Evolutionary conservation across 2,329 filamentous ascomycete genomes (phyloP).

Genomic region (Aureobasidium lini): DNA sequence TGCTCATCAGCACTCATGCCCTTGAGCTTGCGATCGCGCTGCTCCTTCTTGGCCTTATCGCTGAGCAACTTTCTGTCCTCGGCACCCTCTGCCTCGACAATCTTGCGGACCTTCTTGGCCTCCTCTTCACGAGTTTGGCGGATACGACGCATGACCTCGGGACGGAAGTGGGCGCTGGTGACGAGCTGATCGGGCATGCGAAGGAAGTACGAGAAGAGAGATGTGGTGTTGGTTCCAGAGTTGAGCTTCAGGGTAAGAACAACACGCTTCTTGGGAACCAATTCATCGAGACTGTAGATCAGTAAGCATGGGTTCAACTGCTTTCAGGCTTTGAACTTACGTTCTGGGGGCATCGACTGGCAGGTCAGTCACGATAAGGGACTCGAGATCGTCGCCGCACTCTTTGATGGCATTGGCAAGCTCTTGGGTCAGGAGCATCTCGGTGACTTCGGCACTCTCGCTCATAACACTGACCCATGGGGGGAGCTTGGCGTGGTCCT

Average conservation of each 20-base stretch:
- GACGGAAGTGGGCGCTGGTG: constrained; percentile 71
- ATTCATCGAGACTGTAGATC: constrained; percentile 65
- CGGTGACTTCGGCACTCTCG: constrained; percentile 91
- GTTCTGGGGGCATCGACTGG: constrained; percentile 77
- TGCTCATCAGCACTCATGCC: constrained; percentile 56
- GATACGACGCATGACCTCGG: constrained; percentile 79
- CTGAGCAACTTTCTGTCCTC: constrained; percentile 48
- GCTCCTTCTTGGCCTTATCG: constrained; percentile 68
- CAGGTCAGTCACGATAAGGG: constrained; percentile 83
- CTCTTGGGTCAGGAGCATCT: constrained; percentile 78
- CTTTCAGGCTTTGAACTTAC: constrained; percentile 44
- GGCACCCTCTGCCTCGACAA: constrained; percentile 63
- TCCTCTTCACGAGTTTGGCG: constrained; percentile 71
- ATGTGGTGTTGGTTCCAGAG: constrained; percentile 49
- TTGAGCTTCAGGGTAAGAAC: constrained; percentile 67
- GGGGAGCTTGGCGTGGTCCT: constrained; percentile 85
- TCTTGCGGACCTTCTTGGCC: constrained; percentile 69
- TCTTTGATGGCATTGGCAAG: constrained; percentile 70
- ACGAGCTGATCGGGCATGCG: constrained; percentile 79
- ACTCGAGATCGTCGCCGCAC: constrained; percentile 71
- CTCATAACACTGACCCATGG: constrained; percentile 90
- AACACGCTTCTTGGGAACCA: constrained; percentile 75
- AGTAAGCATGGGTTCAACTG: not conserved
- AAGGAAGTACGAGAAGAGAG: constrained; percentile 74
- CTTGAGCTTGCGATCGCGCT: constrained; percentile 64